Conservation (phyloP, 306 rosid species). For the Astragalus membranaceus region DNA sequence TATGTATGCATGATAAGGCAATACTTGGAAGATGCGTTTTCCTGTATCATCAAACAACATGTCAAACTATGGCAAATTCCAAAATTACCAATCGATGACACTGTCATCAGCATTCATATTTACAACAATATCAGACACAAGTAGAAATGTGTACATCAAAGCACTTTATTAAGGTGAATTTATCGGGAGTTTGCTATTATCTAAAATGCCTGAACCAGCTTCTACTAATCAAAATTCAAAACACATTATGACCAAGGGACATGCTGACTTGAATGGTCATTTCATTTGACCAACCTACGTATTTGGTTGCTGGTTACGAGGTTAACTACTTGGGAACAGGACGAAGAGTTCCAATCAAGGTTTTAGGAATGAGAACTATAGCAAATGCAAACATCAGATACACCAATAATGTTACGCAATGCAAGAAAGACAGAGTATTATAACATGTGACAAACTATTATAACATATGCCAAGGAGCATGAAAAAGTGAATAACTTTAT, state of each 20-base stretch:
- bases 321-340: not conserved
- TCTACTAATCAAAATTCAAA: constrained; percentile 18
- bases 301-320: not conserved
- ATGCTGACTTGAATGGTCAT: not conserved
- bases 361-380: constrained; percentile 1
- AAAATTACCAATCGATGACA: not conserved
- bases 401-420: not conserved
- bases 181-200: not conserved
- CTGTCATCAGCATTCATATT: not conserved
- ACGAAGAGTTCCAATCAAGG: constrained; percentile 3
- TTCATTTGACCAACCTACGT: not conserved
- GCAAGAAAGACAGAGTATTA: not conserved
- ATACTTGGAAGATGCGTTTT: constrained; percentile 11
- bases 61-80: constrained; percentile 14
- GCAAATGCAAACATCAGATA: constrained; percentile 11
- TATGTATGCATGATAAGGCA: constrained; percentile 8
- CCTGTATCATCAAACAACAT: constrained; percentile 5
- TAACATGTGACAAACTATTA: not conserved
- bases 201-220: not conserved
- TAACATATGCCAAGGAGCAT: not conserved
- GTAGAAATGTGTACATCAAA: not conserved
- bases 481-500: constrained; percentile 1
- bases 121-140: constrained; percentile 2
- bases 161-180: constrained; percentile 1
- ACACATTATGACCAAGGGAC: not conserved